Evolutionary conservation across 2,329 filamentous ascomycete genomes (phyloP).

Genomic region (Penicillium hesseltinei): DNA sequence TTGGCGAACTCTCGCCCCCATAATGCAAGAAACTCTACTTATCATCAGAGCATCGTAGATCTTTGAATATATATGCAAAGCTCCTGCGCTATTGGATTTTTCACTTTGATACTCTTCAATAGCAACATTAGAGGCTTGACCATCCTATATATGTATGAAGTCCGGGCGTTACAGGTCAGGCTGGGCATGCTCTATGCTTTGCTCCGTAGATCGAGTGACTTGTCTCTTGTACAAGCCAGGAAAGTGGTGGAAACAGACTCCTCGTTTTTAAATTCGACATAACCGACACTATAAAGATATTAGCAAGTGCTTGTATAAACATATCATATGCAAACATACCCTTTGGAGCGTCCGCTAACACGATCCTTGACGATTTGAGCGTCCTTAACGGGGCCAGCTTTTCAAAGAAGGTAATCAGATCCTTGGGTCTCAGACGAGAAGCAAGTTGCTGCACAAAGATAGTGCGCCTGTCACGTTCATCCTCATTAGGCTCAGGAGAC

Average conservation of each 20-base stretch:
- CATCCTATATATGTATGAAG: not conserved
- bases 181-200: not conserved
- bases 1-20: conserved; percentile 4
- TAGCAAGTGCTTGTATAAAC: conserved; percentile 11
- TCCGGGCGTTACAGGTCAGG: not conserved
- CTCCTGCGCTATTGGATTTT: not conserved
- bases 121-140: not conserved
- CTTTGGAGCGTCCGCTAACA: conserved; percentile 94
- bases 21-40: not conserved
- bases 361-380: conserved; percentile 98
- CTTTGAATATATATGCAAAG: not conserved
- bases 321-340: conserved; percentile 57
- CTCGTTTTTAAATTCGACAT: conserved; percentile 98
- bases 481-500: conserved; percentile 75
- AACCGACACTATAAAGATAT: conserved; percentile 71
- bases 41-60: not conserved
- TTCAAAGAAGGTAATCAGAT: conserved; percentile 93
- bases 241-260: conserved; percentile 64
- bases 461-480: conserved; percentile 93
- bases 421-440: conserved; percentile 84
- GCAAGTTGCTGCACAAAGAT: conserved; percentile 99
- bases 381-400: conserved; percentile 90
- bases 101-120: not conserved
- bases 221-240: not conserved
- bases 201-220: not conserved